Evolutionary conservation across 2,329 filamentous ascomycete genomes (phyloP).

Genomic region (Xylaria sp.): DNA sequence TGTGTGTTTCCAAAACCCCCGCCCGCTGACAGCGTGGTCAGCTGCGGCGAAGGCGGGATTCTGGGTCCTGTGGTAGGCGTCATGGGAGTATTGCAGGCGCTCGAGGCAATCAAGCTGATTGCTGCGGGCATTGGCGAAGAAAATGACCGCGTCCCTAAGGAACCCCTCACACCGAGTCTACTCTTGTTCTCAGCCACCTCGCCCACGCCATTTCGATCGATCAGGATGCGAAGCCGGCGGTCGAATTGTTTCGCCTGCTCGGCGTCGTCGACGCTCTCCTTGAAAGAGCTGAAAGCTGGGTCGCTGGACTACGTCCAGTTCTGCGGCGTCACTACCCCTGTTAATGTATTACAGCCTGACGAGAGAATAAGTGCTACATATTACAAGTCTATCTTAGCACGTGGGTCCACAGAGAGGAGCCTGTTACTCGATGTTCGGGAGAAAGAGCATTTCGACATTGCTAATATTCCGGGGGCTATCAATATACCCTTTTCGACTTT

Average conservation of each 20-base stretch:
- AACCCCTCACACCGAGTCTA: conserved; percentile 48
- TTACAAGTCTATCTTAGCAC: conserved; percentile 57
- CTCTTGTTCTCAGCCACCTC: conserved; percentile 61
- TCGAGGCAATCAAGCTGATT: conserved; percentile 89
- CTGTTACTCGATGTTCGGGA: conserved; percentile 86
- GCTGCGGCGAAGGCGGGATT: conserved; percentile 93
- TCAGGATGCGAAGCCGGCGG: conserved; percentile 77
- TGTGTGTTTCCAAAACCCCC: conserved; percentile 92
- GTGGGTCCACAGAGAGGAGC: conserved; percentile 50
- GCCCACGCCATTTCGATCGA: conserved; percentile 71
- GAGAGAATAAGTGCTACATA: conserved; percentile 75
- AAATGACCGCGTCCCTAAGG: conserved; percentile 28
- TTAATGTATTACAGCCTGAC: conserved; percentile 66
- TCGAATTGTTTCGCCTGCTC: conserved; percentile 82
- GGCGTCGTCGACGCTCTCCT: conserved; percentile 67
- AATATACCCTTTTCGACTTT: conserved; percentile 76
- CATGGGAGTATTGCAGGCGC: conserved; percentile 92
- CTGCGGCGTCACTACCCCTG: conserved; percentile 72
- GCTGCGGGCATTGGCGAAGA: conserved; percentile 52
- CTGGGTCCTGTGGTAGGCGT: conserved; percentile 90
- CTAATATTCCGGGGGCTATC: conserved; percentile 77
- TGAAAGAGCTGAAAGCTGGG: conserved; percentile 69
- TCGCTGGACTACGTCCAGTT: conserved; percentile 87
- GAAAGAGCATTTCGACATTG: conserved; percentile 84
- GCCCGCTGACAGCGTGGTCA: conserved; percentile 81